Conservation (phyloP, 257 asterid species). For the Cruciata laevipes region DNA sequence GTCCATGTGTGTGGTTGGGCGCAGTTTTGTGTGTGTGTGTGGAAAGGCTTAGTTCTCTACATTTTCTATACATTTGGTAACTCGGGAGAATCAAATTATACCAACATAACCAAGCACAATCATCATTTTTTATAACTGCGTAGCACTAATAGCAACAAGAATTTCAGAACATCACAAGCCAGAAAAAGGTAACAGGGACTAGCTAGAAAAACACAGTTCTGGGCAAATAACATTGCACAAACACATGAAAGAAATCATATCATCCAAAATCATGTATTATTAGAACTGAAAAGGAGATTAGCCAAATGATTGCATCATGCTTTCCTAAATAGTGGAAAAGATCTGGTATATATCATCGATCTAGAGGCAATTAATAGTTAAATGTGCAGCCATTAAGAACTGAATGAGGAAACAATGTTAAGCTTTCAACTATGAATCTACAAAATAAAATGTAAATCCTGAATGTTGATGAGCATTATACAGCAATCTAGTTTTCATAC, state of each 20-base stretch:
- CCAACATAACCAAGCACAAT: slow-evolving; percentile 1
- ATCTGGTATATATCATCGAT: neutral
- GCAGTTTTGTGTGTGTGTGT: neutral
- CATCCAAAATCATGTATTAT: slow-evolving; percentile 2
- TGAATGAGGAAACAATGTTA: slow-evolving; percentile 4
- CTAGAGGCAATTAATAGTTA: neutral
- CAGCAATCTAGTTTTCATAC: slow-evolving; percentile 3
- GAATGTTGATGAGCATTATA: slow-evolving; percentile 12
- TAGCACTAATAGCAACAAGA: neutral
- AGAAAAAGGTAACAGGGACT: neutral
- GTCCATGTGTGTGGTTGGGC: neutral
- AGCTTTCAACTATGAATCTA: slow-evolving; percentile 13
- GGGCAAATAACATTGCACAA: neutral
- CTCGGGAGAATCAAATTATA: neutral
- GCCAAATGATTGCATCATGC: neutral
- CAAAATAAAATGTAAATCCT: neutral
- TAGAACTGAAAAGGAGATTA: neutral
- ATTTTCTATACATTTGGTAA: neutral
- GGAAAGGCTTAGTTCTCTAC: neutral
- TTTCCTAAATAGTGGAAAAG: neutral
- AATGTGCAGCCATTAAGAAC: neutral
- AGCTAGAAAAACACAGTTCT: neutral
- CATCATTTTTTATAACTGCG: neutral
- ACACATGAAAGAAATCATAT: neutral
- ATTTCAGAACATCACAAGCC: neutral